Evolutionary conservation across 2,329 filamentous ascomycete species (phyloP).

Genomic region (Aspergillus carbonarius): DNA sequence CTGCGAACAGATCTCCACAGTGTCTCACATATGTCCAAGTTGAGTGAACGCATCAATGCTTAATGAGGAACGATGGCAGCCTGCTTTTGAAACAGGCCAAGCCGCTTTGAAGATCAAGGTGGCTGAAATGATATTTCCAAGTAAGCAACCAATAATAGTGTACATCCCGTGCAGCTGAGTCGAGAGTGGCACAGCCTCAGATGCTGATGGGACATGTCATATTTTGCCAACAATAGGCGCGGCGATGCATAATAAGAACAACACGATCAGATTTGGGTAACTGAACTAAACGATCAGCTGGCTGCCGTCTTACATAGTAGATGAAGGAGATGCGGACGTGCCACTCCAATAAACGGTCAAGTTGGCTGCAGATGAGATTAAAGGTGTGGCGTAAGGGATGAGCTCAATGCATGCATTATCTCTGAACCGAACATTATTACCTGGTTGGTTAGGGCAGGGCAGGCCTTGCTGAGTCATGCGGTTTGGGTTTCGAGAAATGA

Average conservation of each 20-base stretch:
- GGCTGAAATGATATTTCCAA: not conserved
- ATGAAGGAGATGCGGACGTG: not conserved
- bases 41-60: not conserved
- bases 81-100: not conserved
- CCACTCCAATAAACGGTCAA: not conserved
- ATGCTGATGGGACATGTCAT: slow-evolving; percentile 8
- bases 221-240: not conserved
- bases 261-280: slow-evolving; percentile 7
- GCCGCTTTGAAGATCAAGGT: not conserved
- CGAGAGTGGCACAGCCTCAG: not conserved
- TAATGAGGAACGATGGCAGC: not conserved
- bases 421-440: not conserved
- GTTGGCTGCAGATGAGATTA: not conserved
- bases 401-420: not conserved
- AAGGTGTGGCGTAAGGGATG: slow-evolving; percentile 19
- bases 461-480: not conserved
- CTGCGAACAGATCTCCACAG: not conserved
- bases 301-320: not conserved
- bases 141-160: slow-evolving; percentile 23
- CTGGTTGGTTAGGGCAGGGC: not conserved
- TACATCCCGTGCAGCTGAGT: not conserved
- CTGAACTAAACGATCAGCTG: not conserved
- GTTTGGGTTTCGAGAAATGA: slow-evolving; percentile 2
- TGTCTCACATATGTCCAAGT: not conserved
- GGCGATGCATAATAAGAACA: not conserved